Base-by-base conservation (phyloP, 495 filamentous ascomycete species). In the Saxophila tyrrhenica region DNA sequence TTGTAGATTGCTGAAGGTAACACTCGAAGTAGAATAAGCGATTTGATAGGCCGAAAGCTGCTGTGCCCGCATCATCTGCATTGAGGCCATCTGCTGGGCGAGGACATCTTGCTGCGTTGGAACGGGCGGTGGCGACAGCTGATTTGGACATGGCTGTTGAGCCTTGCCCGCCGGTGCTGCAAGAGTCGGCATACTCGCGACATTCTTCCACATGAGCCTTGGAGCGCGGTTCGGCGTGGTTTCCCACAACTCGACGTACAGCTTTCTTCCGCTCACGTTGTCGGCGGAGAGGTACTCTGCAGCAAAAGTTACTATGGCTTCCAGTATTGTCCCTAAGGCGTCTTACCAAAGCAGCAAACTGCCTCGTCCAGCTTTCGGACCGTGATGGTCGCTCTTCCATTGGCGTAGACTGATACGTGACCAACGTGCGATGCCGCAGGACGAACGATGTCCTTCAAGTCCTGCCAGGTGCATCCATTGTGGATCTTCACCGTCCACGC, bases 371-470 rank as follows among this genome's bases (percentile, higher is more conserved):
- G 13, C 10, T 25, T 11, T 9, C 45, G 9, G 10, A 48, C 45
- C 7, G 11, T 48, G 9, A 48, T 20, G 8, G 13, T 48, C 9
- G 20, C 20, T 13, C 45, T 15, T 24, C 45, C 21, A 9, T 16
- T 20, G 10, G 19, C 20, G 9, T 24, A 15, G 49, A 61, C 47
- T 13, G 53, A 45, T 7, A 48, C 46, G 54, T 49, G 51, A 7
- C 52, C 48, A 24, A 48, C 54, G 29, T 61, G 54, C 10, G 50
- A 50, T 2, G 54, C 54, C 15, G 53, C 43, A 9, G 13, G 19
- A 8, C 59, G 55, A n/a, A 59, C 25, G 9, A 55, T 41, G 42
- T 62, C 59, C 29, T 62, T 62, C 38, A 62, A 32, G 20, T 58
- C 48, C 38, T 62, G 59, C 59, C 59, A 62, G 10, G 45, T 56